A percentile compares a stretch with the other conserved stretches of the same genome.
phyloP scores from a whole-genome alignment of 2,329 filamentous ascomycete species.

The Ascocoryne sarcoides region DNA sequence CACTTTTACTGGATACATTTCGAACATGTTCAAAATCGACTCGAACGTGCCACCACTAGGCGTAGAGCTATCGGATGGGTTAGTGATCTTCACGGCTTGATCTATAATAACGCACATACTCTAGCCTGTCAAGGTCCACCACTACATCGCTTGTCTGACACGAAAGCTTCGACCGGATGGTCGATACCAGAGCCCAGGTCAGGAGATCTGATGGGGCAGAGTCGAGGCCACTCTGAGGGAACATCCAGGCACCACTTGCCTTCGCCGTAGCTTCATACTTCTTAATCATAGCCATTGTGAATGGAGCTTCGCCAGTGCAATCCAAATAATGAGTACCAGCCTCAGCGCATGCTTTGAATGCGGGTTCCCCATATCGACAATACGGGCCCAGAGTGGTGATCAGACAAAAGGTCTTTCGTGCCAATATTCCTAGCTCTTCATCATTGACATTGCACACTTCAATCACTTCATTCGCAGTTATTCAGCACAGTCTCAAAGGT shows the following conservation, averaged over 20 bases:
- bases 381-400: neutral
- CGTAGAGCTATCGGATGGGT: conserved; percentile 30
- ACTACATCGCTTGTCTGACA: neutral
- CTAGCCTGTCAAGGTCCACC: conserved; percentile 32
- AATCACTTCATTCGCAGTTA: no score
- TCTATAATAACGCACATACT: conserved; percentile 24
- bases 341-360: conserved; percentile 51
- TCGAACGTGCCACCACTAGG: conserved; percentile 61
- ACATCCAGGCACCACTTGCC: neutral
- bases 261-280: conserved; percentile 38
- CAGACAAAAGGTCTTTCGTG: neutral
- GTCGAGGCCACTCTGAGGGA: neutral
- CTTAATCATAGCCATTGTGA: conserved; percentile 45
- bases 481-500: no score
- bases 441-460: neutral
- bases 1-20: conserved; percentile 42
- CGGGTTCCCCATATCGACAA: conserved; percentile 12
- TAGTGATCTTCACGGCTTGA: neutral
- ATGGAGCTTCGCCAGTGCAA: conserved; percentile 49
- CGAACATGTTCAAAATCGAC: conserved; percentile 53
- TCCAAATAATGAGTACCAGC: conserved; percentile 54
- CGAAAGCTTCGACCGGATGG: neutral
- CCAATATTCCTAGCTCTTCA: neutral
- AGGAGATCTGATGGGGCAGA: neutral
- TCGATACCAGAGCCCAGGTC: neutral